Base-by-base conservation (phyloP, 352 stramenopile genomes). In the Phytophthora kernoviae region DNA sequence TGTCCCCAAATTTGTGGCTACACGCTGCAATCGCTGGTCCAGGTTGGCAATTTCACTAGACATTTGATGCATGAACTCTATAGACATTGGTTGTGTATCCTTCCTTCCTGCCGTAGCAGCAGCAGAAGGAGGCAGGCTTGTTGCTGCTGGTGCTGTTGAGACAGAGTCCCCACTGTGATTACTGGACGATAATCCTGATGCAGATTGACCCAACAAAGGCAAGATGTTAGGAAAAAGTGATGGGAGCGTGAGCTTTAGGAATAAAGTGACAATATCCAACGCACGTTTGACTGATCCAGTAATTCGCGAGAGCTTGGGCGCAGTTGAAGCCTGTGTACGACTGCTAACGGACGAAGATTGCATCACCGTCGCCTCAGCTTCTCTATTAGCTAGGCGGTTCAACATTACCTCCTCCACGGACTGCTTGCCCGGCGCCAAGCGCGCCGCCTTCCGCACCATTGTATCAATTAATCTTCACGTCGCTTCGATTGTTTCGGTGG, bases 391-490 rank as follows among this genome's bases (percentile, higher is more conserved):
- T 33, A 85, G 68, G 11, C 84, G 77, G 15, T 76, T 57, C 9
- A 91, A 62, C 41, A 93, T 33, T 17, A 93, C 66, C 53, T 93
- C 81, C 56, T 93, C 84, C 36, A 93, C 62, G 2, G 80, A 90
- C 60, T 67, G 84, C 52, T 66, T 63, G 32, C 69, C 76, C 4
- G 84, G 72, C n/a, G 75, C 60, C 48, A 93, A 70, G 0, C 69
- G 70, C 15, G 73, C 77, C 18, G 75, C 69, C 50, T 84, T 87
- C 4, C 80, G 73, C 60, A 90, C 80, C 81, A 93, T 91, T 10
- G 41, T 50, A 12, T 27, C 4, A 22, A 30, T 20, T n/a, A 32
- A 5, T 15, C 22, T n/a, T 43, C 20, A 42, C 40, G 53, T 63
- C 60, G 30, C 40, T 68, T 68, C 53, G 58, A 36, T 15, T 39